Evolutionary conservation across 352 stramenopile species (phyloP).

Genomic region (Aphanomyces invadans): DNA sequence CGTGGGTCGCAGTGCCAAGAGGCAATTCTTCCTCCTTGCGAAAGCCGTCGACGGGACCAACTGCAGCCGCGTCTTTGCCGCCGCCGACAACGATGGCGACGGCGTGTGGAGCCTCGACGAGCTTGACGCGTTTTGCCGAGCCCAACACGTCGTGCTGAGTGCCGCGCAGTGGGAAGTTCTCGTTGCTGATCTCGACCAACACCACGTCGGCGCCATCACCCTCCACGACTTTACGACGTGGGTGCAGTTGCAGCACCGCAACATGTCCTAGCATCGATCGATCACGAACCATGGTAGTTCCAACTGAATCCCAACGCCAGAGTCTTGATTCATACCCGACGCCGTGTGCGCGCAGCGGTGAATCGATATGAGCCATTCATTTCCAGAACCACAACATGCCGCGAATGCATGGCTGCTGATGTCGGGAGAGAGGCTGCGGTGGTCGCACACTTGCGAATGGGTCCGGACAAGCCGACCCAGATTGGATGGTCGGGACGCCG

Average conservation of each 20-base stretch:
- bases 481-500: no score
- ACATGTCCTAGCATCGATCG: neutral
- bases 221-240: conserved; percentile 20
- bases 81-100: neutral
- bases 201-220: conserved; percentile 14
- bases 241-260: neutral
- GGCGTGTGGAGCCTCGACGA: conserved; percentile 16
- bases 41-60: neutral
- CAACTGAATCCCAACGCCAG: neutral
- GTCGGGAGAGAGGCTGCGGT: no score
- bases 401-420: no score
- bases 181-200: conserved; percentile 15
- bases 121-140: conserved; percentile 4
- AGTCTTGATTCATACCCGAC: neutral
- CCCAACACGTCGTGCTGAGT: neutral
- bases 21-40: neutral
- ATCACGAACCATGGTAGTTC: neutral
- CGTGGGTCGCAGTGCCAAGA: conserved; percentile 11
- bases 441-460: no score
- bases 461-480: no score
- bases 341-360: no score
- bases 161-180: conserved; percentile 1
- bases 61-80: neutral
- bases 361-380: no score
- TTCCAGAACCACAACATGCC: no score